Evolutionary conservation across 306 rosid genomes (phyloP).

Genomic region (Rubus idaeus): DNA sequence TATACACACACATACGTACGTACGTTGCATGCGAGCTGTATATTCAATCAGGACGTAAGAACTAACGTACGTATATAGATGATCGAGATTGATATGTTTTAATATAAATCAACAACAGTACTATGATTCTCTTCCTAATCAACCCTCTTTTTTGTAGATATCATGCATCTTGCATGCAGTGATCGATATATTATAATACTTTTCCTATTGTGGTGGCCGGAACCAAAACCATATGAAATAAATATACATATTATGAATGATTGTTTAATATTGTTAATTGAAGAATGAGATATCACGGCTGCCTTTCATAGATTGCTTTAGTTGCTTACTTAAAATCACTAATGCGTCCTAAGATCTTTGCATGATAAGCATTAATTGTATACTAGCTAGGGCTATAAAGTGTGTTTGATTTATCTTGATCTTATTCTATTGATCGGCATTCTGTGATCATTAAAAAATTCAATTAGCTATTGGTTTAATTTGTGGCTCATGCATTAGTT

Average conservation of each 20-base stretch:
- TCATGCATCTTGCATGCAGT: slow-evolving; percentile 22
- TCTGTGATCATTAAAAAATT: not conserved
- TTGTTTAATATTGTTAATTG: slow-evolving; percentile 1
- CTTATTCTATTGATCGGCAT: not conserved
- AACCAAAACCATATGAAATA: slow-evolving; percentile 17
- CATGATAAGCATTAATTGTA: not conserved
- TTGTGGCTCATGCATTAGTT: not conserved
- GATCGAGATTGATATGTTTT: not conserved
- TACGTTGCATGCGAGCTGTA: slow-evolving; percentile 20
- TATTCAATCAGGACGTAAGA: not conserved
- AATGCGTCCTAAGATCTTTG: slow-evolving; percentile 14
- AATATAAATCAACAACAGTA: not conserved
- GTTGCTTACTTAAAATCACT: slow-evolving; percentile 7
- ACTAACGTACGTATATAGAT: not conserved
- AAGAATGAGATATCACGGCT: not conserved
- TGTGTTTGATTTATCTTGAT: not conserved
- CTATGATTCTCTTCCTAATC: slow-evolving; percentile 12
- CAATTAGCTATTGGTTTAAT: not conserved
- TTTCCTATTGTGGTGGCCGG: slow-evolving; percentile 17
- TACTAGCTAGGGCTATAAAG: not conserved
- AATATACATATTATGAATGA: not conserved
- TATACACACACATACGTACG: not conserved
- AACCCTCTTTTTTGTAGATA: not conserved
- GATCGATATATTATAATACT: slow-evolving; percentile 18
- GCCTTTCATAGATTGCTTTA: slow-evolving; percentile 8